These are phyloP conservation scores for Rhododendron molle DNA, from an alignment of 148 eudicot genomes.

Conservation along the genomic window DNA sequence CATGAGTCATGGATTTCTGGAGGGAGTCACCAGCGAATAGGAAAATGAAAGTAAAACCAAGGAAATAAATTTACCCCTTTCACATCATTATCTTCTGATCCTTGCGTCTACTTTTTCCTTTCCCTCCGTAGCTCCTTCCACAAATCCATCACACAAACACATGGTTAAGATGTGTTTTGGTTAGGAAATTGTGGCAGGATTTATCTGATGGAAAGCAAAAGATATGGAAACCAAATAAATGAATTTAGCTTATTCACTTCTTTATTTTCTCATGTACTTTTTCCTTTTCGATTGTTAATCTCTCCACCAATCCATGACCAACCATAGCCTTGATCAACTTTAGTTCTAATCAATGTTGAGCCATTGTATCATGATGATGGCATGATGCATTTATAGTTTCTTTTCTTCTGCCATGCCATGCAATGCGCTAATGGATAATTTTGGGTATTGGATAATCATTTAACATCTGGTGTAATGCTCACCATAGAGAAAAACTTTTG, in stretches of 20 bases:
- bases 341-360: background rate
- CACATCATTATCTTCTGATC: background rate
- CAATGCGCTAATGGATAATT: slow-evolving; percentile 14
- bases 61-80: background rate
- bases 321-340: background rate
- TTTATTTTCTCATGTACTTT: background rate
- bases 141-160: background rate
- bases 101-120: background rate
- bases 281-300: background rate
- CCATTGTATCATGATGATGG: background rate
- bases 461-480: slow-evolving; percentile 13
- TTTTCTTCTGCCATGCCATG: background rate
- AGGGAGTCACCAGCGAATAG: background rate
- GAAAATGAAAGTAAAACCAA: background rate
- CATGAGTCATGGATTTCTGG: background rate
- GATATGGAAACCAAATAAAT: background rate
- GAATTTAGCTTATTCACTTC: background rate
- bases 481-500: slow-evolving; percentile 1
- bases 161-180: background rate
- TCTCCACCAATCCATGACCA: background rate
- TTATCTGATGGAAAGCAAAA: background rate
- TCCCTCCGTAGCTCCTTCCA: background rate
- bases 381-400: background rate
- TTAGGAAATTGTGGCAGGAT: background rate
- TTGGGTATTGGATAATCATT: slow-evolving; percentile 17